Base-by-base conservation (phyloP, 768 basidiomycete genomes). In the Boletales sp. region DNA sequence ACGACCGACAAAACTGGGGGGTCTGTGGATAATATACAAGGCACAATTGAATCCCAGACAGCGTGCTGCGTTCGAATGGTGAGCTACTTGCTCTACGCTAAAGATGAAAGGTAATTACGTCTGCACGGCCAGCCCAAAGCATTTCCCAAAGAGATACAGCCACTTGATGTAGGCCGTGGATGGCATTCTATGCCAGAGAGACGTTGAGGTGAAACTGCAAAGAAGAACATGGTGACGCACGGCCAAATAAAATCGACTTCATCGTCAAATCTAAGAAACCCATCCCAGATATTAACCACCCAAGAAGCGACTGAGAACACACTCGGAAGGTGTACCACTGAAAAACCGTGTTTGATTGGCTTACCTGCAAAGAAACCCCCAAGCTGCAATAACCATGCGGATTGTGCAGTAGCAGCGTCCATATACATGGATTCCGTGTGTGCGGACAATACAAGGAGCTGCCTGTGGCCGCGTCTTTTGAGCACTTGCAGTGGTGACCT, bases 101-200 rank as follows among this genome's bases (percentile, higher is more conserved):
- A 5, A 40, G 41, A 13, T 15, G 14, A 27, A 41, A 1, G 13
- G 17, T 8, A 40, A 13, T 51, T 36, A 62, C 65, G 50, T 55
- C 31, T 62, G 65, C 4, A 49, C 1, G 3, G 11, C n/a, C 11
- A 67, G 11, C 6, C 46, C 52, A 30, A 53, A 45, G 17, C 60
- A 67, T 45, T 51, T 67, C 5, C 50, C 51, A 40, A 64, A 54
- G 15, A 67, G 19, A 40, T 58, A 66, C n/a, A 67, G 9, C 65
- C 62, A 66, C 40, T 67, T 66, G 37, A 60, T 29, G 24, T 45
- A 41, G 2, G 60, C 53, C 9, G 8, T 45, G 4, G 7, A 8
- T 8, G 65, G 38, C 50, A 60, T 57, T 12, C 64, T 65, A 21
- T 18, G 27, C 0, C 27, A 7, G 5, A 12, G 2, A 40, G 21